Base-by-base conservation (phyloP, 768 basidiomycete species). In the Rhodotorula graminis region DNA sequence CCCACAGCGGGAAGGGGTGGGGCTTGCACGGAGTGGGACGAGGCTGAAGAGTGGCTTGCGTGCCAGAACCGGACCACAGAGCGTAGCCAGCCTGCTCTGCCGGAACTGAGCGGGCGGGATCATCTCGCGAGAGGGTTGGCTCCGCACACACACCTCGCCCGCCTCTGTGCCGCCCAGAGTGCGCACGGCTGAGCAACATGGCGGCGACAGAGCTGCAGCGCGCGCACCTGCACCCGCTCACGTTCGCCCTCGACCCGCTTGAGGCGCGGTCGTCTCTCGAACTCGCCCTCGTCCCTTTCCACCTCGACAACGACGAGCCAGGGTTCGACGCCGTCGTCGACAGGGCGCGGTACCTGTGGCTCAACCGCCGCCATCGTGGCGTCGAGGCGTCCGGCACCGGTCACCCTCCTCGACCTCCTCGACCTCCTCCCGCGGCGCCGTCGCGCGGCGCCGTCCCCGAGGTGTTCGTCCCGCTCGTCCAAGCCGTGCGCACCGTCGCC, bases 221-320 rank as follows among this genome's bases (percentile, higher is more conserved):
- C 23, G 55, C n/a, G 18, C 65, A 66, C 65, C 46, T 50, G 19
- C 56, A 58, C 31, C 65, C 65, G 46, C 65, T 66, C 47, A 29
- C 47, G 33, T 66, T 66, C 33, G 21, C 44, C 8, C 57, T 66
- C 21, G 14, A 18, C 6, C 7, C 12, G 2, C 57, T 66, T 33
- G 46, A 47, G 9, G 6, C 40, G 9, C 58, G 60, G 16, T 47
- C 47, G 2, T 66, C 65, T 23, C 57, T 66, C 33, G 11, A 16
- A 10, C 37, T 66, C 15, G 31, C 57, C 31, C 57, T 60, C 23
- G n/a, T 66, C 47, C 57, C 37, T 18, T 66, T 60, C 65, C 65
- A 66, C 58, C 65, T 66, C 65, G 57, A 40, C 65, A 59, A 66
- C 65, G 65, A 66, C 49, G 49, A 66, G 37, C 31, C 31, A 2